Conservation (phyloP, 2,329 filamentous ascomycete species). For the Coleophoma crateriformis region DNA sequence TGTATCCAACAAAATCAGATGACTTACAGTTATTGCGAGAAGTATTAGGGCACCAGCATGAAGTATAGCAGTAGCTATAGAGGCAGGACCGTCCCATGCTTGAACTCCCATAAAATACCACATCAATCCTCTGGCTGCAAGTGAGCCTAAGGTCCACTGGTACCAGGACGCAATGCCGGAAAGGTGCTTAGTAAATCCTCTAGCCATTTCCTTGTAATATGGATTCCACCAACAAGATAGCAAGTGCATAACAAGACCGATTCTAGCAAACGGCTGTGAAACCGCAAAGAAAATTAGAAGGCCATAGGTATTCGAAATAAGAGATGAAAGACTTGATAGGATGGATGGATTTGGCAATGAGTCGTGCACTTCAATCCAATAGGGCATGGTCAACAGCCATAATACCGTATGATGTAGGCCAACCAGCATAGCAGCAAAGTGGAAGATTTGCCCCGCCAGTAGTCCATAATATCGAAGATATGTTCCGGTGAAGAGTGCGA, state of each 20-base stretch:
- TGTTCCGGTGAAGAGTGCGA: not conserved
- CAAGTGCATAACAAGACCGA: not conserved
- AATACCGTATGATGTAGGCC: not conserved
- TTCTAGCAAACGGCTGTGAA: not conserved
- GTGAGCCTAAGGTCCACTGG: not conserved
- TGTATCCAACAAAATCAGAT: not conserved
- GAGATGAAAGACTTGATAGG: not conserved
- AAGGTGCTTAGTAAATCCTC: not conserved
- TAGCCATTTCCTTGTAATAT: not conserved
- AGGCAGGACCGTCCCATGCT: not conserved
- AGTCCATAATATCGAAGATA: not conserved
- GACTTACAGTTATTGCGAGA: not conserved
- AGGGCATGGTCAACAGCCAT: not conserved
- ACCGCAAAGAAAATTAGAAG: not conserved
- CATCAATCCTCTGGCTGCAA: not conserved
- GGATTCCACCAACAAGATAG: not conserved
- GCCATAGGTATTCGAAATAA: not conserved
- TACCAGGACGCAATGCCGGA: not conserved
- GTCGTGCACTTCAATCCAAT: not conserved
- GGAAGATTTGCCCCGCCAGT: not conserved
- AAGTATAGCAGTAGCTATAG: not conserved
- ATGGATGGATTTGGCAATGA: not conserved
- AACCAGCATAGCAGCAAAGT: not conserved
- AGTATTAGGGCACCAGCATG: not conserved
- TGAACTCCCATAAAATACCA: not conserved